phyloP scores from a whole-genome alignment of 768 basidiomycete species.

The Termitomyces sp. region DNA sequence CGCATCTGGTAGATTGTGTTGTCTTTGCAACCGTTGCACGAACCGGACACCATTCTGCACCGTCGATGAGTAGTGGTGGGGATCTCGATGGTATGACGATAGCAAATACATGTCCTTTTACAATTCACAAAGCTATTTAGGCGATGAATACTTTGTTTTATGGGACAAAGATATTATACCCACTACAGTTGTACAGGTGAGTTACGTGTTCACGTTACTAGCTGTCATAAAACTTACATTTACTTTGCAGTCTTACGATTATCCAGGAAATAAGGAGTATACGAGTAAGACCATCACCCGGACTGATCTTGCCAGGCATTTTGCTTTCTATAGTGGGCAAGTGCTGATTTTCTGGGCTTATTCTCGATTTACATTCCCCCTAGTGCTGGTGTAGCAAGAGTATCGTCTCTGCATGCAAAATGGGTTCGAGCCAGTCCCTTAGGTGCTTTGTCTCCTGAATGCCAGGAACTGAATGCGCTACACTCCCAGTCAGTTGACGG shows the following conservation, averaged over 20 bases:
- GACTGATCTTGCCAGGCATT: constrained; percentile 56
- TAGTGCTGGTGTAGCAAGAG: constrained; percentile 52
- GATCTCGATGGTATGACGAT: constrained; percentile 44
- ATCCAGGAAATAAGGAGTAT: constrained; percentile 57
- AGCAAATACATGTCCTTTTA: background rate
- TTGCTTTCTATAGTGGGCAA: constrained; percentile 59
- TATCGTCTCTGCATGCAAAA: constrained; percentile 50
- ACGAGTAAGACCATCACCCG: constrained; percentile 41
- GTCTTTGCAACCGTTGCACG: constrained; percentile 57
- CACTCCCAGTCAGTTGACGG: constrained; percentile 70
- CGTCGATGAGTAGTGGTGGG: constrained; percentile 67
- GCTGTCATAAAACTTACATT: background rate
- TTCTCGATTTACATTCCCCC: background rate
- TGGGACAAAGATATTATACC: constrained; percentile 66
- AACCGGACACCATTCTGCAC: constrained; percentile 55
- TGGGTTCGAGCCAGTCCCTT: constrained; percentile 51
- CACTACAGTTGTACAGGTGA: constrained; percentile 44
- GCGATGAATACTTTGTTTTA: constrained; percentile 63
- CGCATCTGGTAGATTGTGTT: constrained; percentile 60
- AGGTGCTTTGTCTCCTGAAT: constrained; percentile 57
- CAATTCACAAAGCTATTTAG: constrained; percentile 19
- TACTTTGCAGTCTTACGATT: constrained; percentile 50
- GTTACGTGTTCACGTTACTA: background rate
- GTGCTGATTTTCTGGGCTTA: constrained; percentile 5
- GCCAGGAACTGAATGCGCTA: constrained; percentile 65